Percentiles rank a stretch among this genome's conserved stretches.
Evolutionary conservation across 176 grass and related monocot species (phyloP).

Genomic region (Leersia perrieri): DNA sequence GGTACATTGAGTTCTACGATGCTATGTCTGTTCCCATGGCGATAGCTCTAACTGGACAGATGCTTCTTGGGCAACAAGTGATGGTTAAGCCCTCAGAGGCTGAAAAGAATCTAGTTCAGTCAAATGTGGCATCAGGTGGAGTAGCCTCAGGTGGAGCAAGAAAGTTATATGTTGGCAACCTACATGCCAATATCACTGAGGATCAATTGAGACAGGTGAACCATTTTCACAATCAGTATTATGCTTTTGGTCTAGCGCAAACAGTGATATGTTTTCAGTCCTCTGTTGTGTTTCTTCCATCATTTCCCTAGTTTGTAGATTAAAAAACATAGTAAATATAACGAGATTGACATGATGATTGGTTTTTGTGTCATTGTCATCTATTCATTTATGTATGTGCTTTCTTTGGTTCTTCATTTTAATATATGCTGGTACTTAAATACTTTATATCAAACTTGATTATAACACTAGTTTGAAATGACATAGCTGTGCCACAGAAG

Average conservation of each 20-base stretch:
- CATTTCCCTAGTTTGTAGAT: not conserved
- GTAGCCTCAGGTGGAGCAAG: conserved; percentile 78
- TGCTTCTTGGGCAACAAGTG: conserved; percentile 75
- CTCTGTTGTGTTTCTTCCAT: not conserved
- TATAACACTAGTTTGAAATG: not conserved
- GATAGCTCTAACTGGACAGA: conserved; percentile 84
- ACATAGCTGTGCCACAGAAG: conserved; percentile 1
- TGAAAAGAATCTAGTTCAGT: conserved; percentile 93
- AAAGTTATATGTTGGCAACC: conserved; percentile 97
- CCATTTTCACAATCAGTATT: not conserved
- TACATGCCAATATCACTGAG: conserved; percentile 90
- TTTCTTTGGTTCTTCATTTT: conserved; percentile 11
- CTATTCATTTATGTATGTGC: not conserved
- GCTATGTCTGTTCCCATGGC: conserved; percentile 99
- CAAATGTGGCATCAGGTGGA: conserved; percentile 60
- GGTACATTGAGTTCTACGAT: conserved; percentile 99
- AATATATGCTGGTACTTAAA: not conserved
- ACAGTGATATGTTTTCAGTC: not conserved
- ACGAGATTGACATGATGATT: not conserved
- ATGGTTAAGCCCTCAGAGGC: conserved; percentile 99
- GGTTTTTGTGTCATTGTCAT: not conserved
- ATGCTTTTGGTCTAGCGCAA: not conserved
- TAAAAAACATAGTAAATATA: not conserved
- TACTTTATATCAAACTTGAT: not conserved
- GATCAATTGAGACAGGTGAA: conserved; percentile 89